A percentile compares a stretch with the other conserved stretches of the same genome.
These are phyloP conservation scores for Dothideomycetes sp. DNA, from an alignment of 2,329 filamentous ascomycete genomes.

Conservation along the genomic window DNA sequence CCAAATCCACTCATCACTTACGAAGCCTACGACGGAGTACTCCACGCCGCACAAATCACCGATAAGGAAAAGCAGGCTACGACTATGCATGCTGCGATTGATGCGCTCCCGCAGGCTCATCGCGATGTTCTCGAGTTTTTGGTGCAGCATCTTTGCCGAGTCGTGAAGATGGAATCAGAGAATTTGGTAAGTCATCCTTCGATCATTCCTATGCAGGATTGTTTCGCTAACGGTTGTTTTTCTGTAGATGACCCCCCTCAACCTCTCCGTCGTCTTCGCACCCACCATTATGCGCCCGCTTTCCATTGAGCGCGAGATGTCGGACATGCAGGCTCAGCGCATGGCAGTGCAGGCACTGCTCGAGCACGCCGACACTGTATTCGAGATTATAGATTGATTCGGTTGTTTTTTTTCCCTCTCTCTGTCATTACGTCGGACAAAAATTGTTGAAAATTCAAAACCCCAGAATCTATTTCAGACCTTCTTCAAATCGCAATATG, in stretches of 20 bases:
- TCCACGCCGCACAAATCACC: conserved; percentile 56
- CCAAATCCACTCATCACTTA: conserved; percentile 84
- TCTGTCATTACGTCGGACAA: too few species aligned
- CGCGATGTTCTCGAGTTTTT: conserved; percentile 86
- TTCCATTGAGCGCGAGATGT: conserved; percentile 88
- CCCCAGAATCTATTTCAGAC: too few species aligned
- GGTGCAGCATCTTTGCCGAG: conserved; percentile 82
- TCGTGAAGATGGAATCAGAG: conserved; percentile 70
- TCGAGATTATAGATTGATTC: too few species aligned
- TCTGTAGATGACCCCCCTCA: conserved; percentile 88
- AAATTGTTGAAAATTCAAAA: too few species aligned
- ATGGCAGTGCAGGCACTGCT: conserved; percentile 85
- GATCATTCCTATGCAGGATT: neutral
- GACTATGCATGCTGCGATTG: conserved; percentile 62
- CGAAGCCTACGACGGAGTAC: conserved; percentile 78
- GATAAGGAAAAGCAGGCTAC: conserved; percentile 57
- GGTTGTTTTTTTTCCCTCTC: too few species aligned
- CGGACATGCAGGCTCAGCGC: conserved; percentile 89
- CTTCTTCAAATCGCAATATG: too few species aligned
- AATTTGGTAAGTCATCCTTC: conserved; percentile 55
- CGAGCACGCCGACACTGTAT: conserved; percentile 77
- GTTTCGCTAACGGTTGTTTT: conserved; percentile 15
- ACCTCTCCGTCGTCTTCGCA: conserved; percentile 92
- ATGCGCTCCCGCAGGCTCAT: conserved; percentile 71
- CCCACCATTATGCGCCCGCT: conserved; percentile 92